Base-by-base conservation (phyloP, 352 stramenopile species). In the Phytophthora pistaciae region DNA sequence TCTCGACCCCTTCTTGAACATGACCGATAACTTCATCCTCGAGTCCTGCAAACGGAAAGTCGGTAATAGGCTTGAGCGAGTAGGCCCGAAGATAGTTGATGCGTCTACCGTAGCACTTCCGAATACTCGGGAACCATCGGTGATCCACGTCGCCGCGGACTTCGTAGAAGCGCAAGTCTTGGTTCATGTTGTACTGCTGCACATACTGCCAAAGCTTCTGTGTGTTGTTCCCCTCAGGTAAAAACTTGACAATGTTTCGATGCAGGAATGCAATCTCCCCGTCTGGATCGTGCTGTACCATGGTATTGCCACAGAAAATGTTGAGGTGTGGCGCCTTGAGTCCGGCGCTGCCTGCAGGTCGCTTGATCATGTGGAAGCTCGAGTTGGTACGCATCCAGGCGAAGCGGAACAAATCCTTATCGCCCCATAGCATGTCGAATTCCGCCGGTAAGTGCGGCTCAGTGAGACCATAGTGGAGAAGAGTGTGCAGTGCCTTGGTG, bases 331-430 rank as follows among this genome's bases (percentile, higher is more conserved):
- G 44, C 1, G 78, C 60, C 52, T 88, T 80, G 1, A 77, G 58
- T 3, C 85, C 84, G 0, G 75, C 88, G 8, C 82, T 77, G 0
- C 75, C 86, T 3, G 84, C 81, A 5, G 85, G 84, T 9, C 65
- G 70, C 21, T 70, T 10, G 48, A 95, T 88, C 74, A 92, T 90
- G 72, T 90, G 74, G 62, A 91, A 92, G 25, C 60, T 68, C n/a
- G 73, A 91, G n/a, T 90, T 83, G 1, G 84, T 83, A 61, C 89
- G 91, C 60, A 90, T 75, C 88, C 88, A 95, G 29, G 84, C 88
- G 11, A 95, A 83, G 23, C 88, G 85, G 66, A 94, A 95, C 9
- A 95, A 72, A 57, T 95, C 88, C 62, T 95, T 94, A 64, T 95
- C 88, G 1, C 88, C 84, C 85, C 85, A 94, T 18, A 92, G 77